These are phyloP conservation scores for Globisporangium paroecandrum DNA, from an alignment of 352 stramenopile species.

Conservation along the genomic window DNA sequence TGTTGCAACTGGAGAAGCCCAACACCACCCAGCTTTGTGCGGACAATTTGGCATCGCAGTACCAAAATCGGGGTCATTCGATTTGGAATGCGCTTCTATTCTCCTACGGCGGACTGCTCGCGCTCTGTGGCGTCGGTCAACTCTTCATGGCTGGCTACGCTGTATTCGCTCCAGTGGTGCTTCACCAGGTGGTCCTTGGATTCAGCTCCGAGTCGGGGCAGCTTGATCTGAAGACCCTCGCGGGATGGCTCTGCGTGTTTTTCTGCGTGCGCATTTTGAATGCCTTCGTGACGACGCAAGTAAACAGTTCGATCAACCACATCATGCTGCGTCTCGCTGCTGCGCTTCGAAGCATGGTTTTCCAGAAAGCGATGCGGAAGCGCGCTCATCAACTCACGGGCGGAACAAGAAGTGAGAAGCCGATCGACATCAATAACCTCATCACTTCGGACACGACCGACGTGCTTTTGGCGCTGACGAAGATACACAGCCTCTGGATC, in stretches of 20 bases:
- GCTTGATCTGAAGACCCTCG: conserved; percentile 3
- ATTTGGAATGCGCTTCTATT: conserved; percentile 7
- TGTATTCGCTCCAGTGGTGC: conserved; percentile 18
- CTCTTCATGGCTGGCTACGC: conserved; percentile 7
- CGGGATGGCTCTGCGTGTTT: conserved; percentile 1
- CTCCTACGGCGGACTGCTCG: conserved; percentile 1
- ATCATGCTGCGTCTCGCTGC: conserved; percentile 6
- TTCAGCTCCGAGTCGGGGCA: background rate
- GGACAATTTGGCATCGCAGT: background rate
- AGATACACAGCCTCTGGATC: conserved; percentile 23
- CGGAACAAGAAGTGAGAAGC: background rate
- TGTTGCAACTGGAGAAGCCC: conserved; percentile 2
- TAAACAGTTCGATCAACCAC: conserved; percentile 7
- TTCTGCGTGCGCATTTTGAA: conserved; percentile 9
- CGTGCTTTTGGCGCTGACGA: background rate
- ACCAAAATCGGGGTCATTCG: background rate
- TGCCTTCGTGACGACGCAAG: conserved; percentile 17
- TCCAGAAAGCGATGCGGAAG: conserved; percentile 17
- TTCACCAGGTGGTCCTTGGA: conserved; percentile 14
- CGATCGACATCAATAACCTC: conserved; percentile 15
- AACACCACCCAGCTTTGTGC: conserved; percentile 1
- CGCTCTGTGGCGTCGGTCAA: conserved; percentile 5
- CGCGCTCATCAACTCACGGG: background rate
- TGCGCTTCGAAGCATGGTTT: conserved; percentile 10
- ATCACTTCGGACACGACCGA: conserved; percentile 13